These are phyloP conservation scores for Clavulina sp. DNA, from an alignment of 768 basidiomycete species.

Conservation along the genomic window DNA sequence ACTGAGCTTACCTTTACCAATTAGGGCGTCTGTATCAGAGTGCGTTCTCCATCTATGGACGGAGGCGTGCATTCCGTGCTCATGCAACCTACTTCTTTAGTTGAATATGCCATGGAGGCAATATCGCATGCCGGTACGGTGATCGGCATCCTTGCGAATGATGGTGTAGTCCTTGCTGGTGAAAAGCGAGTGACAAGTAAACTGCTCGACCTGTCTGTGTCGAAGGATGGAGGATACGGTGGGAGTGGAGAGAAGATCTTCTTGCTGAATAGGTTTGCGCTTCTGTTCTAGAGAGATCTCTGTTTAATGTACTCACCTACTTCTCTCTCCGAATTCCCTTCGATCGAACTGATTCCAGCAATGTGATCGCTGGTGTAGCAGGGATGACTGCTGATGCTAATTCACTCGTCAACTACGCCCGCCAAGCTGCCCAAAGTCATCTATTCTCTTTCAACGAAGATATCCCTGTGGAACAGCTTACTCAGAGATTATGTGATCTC, in stretches of 20 bases:
- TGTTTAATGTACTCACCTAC: neutral
- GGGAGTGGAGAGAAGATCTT: constrained; percentile 99
- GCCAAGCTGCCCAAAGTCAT: constrained; percentile 79
- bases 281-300: neutral
- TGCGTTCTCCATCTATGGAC: constrained; percentile 23
- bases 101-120: constrained; percentile 99
- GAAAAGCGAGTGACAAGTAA: constrained; percentile 99
- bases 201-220: constrained; percentile 74
- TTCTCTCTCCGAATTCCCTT: neutral
- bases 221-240: constrained; percentile 78
- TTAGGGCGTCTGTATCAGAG: constrained; percentile 93
- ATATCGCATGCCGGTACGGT: constrained; percentile 93
- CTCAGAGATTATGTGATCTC: constrained; percentile 85
- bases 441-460: constrained; percentile 87
- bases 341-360: constrained; percentile 36
- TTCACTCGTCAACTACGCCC: constrained; percentile 87
- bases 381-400: constrained; percentile 96
- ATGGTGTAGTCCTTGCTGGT: constrained; percentile 81
- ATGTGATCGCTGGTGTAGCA: constrained; percentile 88
- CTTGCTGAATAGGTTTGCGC: constrained; percentile 51
- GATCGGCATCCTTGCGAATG: constrained; percentile 77
- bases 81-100: constrained; percentile 23
- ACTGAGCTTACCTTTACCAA: constrained; percentile 9
- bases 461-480: constrained; percentile 91
- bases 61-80: constrained; percentile 7